Conservation (phyloP, 2,329 filamentous ascomycete species). For the Fusarium odoratissimum region DNA sequence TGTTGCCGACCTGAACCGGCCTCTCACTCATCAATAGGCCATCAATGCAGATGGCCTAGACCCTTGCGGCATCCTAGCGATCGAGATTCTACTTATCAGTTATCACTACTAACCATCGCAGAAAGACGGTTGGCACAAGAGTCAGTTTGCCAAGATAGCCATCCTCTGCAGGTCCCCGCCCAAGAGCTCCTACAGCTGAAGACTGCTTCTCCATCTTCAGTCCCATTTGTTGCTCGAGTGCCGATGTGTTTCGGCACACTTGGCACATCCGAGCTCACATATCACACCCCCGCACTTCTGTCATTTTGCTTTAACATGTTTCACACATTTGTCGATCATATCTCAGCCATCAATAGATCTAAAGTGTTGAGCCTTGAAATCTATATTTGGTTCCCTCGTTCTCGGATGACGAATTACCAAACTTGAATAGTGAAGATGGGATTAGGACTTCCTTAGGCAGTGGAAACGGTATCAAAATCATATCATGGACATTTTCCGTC, state of each 20-base stretch:
- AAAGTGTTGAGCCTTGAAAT: not conserved
- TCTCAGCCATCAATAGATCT: not conserved
- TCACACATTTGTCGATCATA: not conserved
- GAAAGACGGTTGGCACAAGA: not conserved
- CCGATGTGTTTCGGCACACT: conserved; percentile 14
- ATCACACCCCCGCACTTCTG: not conserved
- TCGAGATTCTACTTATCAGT: not conserved
- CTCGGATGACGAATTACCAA: not conserved
- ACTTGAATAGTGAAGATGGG: not conserved
- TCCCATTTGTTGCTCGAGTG: not conserved
- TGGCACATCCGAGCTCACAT: not conserved
- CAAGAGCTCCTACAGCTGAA: not conserved
- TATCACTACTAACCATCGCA: not conserved
- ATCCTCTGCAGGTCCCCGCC: not conserved
- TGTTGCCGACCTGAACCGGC: not conserved
- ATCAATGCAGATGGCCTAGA: not conserved
- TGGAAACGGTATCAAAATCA: not conserved
- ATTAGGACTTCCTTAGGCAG: not conserved
- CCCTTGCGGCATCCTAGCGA: not conserved
- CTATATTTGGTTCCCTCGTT: not conserved
- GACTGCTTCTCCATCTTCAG: not conserved
- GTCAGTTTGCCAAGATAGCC: not conserved
- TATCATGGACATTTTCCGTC: not conserved
- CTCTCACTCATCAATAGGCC: not conserved
- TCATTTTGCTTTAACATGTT: not conserved